Conservation (phyloP, 768 basidiomycete species). For the Termitomyces bulborhizus region DNA sequence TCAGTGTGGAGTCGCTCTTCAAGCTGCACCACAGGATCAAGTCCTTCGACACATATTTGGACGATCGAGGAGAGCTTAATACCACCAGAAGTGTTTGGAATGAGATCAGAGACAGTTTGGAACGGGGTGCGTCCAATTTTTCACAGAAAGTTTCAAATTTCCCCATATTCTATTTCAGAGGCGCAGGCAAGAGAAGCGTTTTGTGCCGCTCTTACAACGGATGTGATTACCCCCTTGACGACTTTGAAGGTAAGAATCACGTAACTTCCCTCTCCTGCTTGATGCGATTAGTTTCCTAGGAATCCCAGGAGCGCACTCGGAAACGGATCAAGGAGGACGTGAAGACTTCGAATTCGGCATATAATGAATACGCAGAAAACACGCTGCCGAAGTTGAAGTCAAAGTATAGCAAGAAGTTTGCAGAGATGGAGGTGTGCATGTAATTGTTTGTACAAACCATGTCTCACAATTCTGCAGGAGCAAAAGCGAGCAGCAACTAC, state of each 20-base stretch:
- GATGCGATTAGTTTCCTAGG: slow-evolving; percentile 34
- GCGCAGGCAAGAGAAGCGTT: slow-evolving; percentile 79
- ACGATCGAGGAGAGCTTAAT: slow-evolving; percentile 62
- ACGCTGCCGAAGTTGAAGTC: slow-evolving; percentile 78
- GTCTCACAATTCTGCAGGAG: slow-evolving; percentile 39
- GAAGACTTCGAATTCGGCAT: slow-evolving; percentile 68
- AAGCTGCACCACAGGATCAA: slow-evolving; percentile 69
- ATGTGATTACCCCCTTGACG: slow-evolving; percentile 68
- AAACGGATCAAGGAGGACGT: slow-evolving; percentile 90
- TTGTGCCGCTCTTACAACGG: slow-evolving; percentile 58
- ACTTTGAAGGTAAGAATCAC: slow-evolving; percentile 51
- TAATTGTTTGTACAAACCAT: background rate
- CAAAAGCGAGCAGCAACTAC: slow-evolving; percentile 47
- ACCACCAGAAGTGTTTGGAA: slow-evolving; percentile 72
- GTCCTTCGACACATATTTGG: slow-evolving; percentile 62
- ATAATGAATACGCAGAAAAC: slow-evolving; percentile 77
- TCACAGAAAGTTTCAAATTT: background rate
- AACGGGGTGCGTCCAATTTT: slow-evolving; percentile 50
- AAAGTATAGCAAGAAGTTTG: slow-evolving; percentile 76
- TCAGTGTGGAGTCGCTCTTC: slow-evolving; percentile 67
- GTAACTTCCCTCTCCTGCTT: background rate
- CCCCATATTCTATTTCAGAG: slow-evolving; percentile 40
- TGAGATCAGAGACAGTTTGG: slow-evolving; percentile 81
- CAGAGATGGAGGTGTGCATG: slow-evolving; percentile 71
- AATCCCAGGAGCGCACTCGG: slow-evolving; percentile 87